A percentile compares a stretch with the other conserved stretches of the same genome.
Evolutionary conservation across 2,329 filamentous ascomycete genomes (phyloP).

Genomic region (Cladosporium colombiae): DNA sequence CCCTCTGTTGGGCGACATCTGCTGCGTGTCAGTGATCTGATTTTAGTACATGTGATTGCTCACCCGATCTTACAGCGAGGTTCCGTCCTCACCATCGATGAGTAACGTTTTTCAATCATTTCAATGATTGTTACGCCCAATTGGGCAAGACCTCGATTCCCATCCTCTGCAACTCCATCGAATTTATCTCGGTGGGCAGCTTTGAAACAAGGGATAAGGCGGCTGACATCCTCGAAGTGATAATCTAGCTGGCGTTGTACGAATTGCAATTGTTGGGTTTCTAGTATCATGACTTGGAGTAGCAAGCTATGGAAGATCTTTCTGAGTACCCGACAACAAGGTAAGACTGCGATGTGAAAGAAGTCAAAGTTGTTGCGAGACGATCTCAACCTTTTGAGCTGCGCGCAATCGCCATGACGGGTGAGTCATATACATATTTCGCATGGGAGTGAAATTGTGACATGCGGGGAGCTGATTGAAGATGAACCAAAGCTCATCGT

Average conservation of each 20-base stretch:
- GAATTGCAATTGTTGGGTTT: background rate
- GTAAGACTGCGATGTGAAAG: background rate
- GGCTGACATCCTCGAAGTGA: background rate
- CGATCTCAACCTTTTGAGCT: background rate
- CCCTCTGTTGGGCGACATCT: background rate
- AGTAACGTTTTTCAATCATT: background rate
- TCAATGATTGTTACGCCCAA: background rate
- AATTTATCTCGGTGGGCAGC: background rate
- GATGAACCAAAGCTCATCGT: background rate
- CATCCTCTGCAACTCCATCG: background rate
- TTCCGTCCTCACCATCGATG: background rate
- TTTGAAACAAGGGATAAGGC: constrained; percentile 3
- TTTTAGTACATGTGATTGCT: background rate
- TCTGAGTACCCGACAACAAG: background rate
- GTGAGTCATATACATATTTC: background rate
- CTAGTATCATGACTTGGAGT: background rate
- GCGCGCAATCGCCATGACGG: background rate
- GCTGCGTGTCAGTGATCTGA: background rate
- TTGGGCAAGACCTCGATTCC: background rate
- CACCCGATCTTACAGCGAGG: background rate
- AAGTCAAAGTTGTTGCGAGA: background rate
- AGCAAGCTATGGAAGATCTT: background rate
- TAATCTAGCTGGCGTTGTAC: constrained; percentile 6
- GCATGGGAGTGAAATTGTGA: background rate
- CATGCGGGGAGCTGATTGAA: background rate